Percentiles rank a stretch among this genome's conserved stretches.
Conservation (phyloP, 176 grass and related monocot genomes). For the Stipa capillata region DNA sequence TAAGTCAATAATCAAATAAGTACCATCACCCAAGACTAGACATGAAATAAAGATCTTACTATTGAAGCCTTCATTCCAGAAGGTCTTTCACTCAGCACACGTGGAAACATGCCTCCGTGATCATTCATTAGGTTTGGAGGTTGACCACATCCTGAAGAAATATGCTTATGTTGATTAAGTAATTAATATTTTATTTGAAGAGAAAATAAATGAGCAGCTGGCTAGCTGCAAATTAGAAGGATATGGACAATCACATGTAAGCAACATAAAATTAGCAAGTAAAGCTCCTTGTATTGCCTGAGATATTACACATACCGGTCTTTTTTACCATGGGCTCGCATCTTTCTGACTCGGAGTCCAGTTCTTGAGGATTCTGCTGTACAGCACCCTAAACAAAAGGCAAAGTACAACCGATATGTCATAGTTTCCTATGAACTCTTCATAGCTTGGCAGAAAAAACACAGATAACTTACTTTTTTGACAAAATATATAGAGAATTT, state of each 20-base stretch:
- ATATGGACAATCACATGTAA: neutral
- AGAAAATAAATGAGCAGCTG: neutral
- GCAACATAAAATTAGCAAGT: neutral
- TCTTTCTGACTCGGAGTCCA: neutral
- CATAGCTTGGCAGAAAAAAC: neutral
- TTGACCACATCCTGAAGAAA: neutral
- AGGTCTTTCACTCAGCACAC: neutral
- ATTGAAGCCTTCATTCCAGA: neutral
- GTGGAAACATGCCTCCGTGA: neutral
- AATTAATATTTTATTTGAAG: neutral
- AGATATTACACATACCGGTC: neutral
- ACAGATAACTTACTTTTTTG: too few species aligned
- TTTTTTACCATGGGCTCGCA: neutral
- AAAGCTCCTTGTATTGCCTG: neutral
- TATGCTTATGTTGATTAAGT: neutral
- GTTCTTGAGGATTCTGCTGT: neutral
- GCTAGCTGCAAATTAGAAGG: neutral
- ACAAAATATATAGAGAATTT: neutral
- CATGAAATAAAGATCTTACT: constrained; percentile 1
- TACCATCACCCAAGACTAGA: neutral
- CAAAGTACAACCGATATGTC: neutral
- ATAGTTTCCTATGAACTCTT: neutral
- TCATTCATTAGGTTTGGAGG: neutral
- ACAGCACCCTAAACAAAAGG: constrained; percentile 10
- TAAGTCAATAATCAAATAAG: neutral